phyloP scores from a whole-genome alignment of 2,329 filamentous ascomycete species.

The Trichoderma atrobrunneum region DNA sequence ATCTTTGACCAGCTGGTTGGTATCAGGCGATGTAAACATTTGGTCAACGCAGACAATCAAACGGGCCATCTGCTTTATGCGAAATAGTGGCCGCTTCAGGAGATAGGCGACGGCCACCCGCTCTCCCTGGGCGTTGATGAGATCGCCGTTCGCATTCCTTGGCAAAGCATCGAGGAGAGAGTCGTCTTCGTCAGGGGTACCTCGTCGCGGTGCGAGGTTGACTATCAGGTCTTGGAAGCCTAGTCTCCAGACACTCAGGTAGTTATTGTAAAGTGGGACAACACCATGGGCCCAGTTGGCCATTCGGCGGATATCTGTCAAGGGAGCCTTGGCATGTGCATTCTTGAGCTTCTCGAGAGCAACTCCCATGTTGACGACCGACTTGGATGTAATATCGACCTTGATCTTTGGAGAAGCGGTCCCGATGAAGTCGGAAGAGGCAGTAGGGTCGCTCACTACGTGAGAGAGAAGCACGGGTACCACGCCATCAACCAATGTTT shows the following conservation, averaged over 20 bases:
- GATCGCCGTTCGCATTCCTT: conserved; percentile 62
- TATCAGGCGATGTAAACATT: conserved; percentile 48
- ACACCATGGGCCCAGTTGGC: conserved; percentile 79
- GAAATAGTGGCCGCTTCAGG: conserved; percentile 81
- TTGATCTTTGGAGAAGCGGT: conserved; percentile 51
- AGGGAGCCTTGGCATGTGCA: conserved; percentile 76
- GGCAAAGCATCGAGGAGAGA: conserved; percentile 59
- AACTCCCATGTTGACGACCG: conserved; percentile 92
- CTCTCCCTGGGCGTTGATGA: conserved; percentile 74
- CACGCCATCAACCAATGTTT: conserved; percentile 90
- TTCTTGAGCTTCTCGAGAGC: conserved; percentile 79
- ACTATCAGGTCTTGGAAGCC: conserved; percentile 95
- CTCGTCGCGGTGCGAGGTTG: conserved; percentile 73
- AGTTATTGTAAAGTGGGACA: conserved; percentile 77
- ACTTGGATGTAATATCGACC: conserved; percentile 67
- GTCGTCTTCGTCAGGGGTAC: conserved; percentile 54
- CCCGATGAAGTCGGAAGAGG: conserved; percentile 64
- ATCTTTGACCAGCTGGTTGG: conserved; percentile 39
- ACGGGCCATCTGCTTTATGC: conserved; percentile 83
- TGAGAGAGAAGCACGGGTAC: conserved; percentile 87
- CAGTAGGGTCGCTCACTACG: conserved; percentile 67
- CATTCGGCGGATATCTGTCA: conserved; percentile 67
- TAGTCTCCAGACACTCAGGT: conserved; percentile 83
- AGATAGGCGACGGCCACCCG: conserved; percentile 92
- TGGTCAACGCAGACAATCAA: conserved; percentile 69